Conservation (phyloP, 192 early-diverging fungal genomes). For the Backusella luteola region DNA sequence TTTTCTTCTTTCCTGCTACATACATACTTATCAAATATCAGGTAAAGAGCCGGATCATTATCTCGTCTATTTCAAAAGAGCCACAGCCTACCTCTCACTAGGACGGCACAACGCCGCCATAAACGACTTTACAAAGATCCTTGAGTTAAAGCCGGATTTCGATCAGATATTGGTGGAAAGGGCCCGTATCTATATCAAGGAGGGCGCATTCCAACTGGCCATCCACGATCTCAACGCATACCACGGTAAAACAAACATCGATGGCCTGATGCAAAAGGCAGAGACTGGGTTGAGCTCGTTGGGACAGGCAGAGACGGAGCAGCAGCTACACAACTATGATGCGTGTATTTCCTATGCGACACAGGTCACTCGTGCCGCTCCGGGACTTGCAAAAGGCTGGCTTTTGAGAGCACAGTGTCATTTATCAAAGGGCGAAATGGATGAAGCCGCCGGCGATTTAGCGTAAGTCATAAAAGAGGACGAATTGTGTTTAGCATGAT, state of each 20-base stretch:
- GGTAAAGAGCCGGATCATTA: constrained; percentile 77
- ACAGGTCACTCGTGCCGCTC: constrained; percentile 53
- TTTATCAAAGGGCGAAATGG: constrained; percentile 68
- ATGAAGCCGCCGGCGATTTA: constrained; percentile 84
- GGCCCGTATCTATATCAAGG: constrained; percentile 62
- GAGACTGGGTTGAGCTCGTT: constrained; percentile 40
- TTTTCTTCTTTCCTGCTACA: too few species aligned
- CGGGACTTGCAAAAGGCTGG: constrained; percentile 53
- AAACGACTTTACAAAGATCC: constrained; percentile 77
- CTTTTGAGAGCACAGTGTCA: constrained; percentile 73
- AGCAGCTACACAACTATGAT: constrained; percentile 42
- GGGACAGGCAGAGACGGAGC: constrained; percentile 35
- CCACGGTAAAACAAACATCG: neutral
- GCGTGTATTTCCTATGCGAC: constrained; percentile 51
- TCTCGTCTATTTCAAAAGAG: constrained; percentile 85
- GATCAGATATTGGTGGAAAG: constrained; percentile 75
- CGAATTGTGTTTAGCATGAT: too few species aligned
- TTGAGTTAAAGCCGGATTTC: constrained; percentile 81
- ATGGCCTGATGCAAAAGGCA: constrained; percentile 24
- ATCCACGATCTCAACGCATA: constrained; percentile 58
- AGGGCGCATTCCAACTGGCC: constrained; percentile 65
- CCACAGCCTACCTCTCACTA: constrained; percentile 75
- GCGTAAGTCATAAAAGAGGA: constrained; percentile 27
- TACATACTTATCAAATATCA: too few species aligned
- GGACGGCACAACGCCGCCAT: constrained; percentile 72